Base-by-base conservation (phyloP, 495 filamentous ascomycete species). In the Annulohypoxylon nitens region DNA sequence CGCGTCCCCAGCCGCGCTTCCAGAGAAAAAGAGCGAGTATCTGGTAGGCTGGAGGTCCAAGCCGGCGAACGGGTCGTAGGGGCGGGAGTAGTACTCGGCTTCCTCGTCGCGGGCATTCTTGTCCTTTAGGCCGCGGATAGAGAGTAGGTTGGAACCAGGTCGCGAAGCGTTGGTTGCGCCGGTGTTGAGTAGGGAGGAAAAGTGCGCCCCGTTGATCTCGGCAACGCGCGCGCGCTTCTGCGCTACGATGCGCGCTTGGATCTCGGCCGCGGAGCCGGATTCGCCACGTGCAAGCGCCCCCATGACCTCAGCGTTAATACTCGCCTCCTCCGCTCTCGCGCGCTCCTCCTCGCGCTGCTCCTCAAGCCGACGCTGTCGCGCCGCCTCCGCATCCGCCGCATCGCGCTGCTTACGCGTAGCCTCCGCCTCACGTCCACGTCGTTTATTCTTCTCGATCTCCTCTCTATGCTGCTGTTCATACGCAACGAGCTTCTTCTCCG, bases 31-130 rank as follows among this genome's bases (percentile, higher is more conserved):
- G 50, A 54, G n/a, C 2, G 4, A 11, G 88, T n/a, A 95, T 74
- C 93, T 89, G 74, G 92, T 86, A 36, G 89, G 88, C 70, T 84
- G 82, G 59, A 93, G 87, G 18, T 88, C 86, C 61, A 93, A 72
- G 0, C 93, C 95, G 5, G 89, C 93, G 76, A 97, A 96, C 1
- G 95, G 92, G 86, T 98, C 95, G 78, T 96, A 98, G 1, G 92
- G 89, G 67, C 91, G 89, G 20, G 55, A 53, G 30, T 74, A 71
- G 39, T 76, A 76, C 9, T 73, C 73, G 3, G 71, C 71, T 30
- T 81, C 79, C 5, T 80, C 69, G 64, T 80, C 79, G 39, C 14
- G n/a, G 6, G 33, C 71, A 74, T 30, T 23, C 76, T 85, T 86
- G 75, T 90, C 89, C 79, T 91, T 94, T 61, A 97, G 86, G 4